A percentile compares a stretch with the other conserved stretches of the same genome.
These are phyloP conservation scores for Cladophialophora psammophila DNA, from an alignment of 2,329 filamentous ascomycete species.

Conservation along the genomic window DNA sequence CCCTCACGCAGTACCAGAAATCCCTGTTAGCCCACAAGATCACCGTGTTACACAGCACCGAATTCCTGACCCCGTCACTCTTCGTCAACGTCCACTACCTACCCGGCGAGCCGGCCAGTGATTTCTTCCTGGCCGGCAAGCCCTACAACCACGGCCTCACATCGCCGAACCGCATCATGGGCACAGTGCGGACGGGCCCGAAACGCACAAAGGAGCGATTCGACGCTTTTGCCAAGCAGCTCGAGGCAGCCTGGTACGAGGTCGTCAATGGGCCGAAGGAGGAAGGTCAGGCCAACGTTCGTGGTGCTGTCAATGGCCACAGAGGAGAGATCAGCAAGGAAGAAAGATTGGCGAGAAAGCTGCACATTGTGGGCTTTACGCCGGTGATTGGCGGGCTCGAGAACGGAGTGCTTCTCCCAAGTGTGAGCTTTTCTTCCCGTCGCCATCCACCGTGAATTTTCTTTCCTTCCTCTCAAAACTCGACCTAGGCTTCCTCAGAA, in stretches of 20 bases:
- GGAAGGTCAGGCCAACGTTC: neutral
- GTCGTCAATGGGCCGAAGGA: conserved; percentile 28
- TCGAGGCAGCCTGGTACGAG: conserved; percentile 38
- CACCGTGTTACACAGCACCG: conserved; percentile 35
- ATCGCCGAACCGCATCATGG: conserved; percentile 29
- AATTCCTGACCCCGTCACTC: conserved; percentile 37
- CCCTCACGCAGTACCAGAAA: conserved; percentile 36
- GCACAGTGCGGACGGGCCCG: conserved; percentile 23
- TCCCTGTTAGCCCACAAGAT: conserved; percentile 32
- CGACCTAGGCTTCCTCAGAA: neutral
- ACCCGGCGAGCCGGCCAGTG: neutral
- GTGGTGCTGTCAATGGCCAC: conserved; percentile 1
- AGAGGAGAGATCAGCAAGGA: conserved; percentile 12
- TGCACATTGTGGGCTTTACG: conserved; percentile 33
- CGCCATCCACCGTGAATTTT: neutral
- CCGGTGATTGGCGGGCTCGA: conserved; percentile 35
- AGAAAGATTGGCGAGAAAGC: conserved; percentile 29
- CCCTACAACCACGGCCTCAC: conserved; percentile 23
- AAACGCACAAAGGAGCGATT: conserved; percentile 35
- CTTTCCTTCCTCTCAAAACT: neutral
- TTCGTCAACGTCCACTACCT: conserved; percentile 39
- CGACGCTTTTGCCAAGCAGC: conserved; percentile 36
- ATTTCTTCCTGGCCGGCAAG: conserved; percentile 33
- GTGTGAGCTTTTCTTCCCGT: conserved; percentile 26
- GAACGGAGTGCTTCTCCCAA: conserved; percentile 36